phyloP scores from a whole-genome alignment of 1,284 basidiomycete genomes.

The Phylloporus gajari region DNA sequence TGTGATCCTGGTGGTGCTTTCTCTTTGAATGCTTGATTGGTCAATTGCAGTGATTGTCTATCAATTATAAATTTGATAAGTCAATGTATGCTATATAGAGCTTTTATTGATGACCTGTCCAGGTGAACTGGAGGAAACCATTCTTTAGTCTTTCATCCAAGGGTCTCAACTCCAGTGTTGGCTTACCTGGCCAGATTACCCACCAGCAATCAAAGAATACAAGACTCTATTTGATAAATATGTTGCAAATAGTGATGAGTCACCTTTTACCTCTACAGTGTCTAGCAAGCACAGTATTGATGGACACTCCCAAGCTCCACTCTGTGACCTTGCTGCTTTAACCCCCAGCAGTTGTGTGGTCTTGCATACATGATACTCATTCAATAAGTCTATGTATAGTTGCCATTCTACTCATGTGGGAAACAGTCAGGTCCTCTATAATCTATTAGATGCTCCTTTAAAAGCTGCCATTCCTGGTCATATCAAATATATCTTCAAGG shows the following conservation, averaged over 20 bases:
- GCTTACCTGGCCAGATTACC: too few species aligned
- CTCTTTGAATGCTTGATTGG: conserved; percentile 1
- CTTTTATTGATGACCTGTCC: too few species aligned
- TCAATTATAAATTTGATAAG: background rate
- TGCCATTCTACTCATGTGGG: background rate
- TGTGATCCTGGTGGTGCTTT: conserved; percentile 20
- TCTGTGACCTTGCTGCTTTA: too few species aligned
- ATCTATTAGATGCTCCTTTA: background rate
- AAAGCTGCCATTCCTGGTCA: background rate
- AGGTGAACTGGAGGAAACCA: too few species aligned
- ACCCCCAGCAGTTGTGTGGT: too few species aligned
- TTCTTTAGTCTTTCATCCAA: too few species aligned
- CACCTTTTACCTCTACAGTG: too few species aligned
- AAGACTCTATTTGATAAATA: background rate
- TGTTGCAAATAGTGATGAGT: background rate
- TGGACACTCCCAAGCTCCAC: too few species aligned
- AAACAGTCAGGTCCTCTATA: conserved; percentile 1
- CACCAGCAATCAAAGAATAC: background rate
- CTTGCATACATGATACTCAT: too few species aligned
- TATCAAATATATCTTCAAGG: conserved; percentile 13
- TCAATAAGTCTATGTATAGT: background rate
- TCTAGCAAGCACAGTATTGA: too few species aligned
- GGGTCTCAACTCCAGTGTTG: too few species aligned
- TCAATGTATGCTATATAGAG: too few species aligned
- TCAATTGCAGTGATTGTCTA: background rate